Base-by-base conservation (phyloP, 495 filamentous ascomycete species). In the Aspergillus coremiiformis region DNA sequence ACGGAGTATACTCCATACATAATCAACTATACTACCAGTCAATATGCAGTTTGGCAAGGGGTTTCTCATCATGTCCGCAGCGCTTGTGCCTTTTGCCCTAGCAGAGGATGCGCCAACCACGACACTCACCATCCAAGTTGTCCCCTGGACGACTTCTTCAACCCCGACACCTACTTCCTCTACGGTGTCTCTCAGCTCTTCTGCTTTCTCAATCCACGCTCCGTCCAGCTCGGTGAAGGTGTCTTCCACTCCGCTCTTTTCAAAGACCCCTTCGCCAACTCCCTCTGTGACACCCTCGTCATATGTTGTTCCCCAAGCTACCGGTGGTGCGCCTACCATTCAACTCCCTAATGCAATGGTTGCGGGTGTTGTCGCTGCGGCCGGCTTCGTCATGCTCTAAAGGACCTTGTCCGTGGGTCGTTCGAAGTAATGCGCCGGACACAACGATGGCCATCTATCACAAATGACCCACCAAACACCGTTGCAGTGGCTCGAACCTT, bases 331-430 rank as follows among this genome's bases (percentile, higher is more conserved):
- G 21, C 53, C 71, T 23, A 57, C 64, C 4, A 55, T 60, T 48
- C 64, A 73, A 55, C 21, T 66, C 32, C 60, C 66, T 15, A 69
- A 67, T 39, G 57, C 59, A 5, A 52, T 72, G 37, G 57, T 66
- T 20, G 74, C 62, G 22, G 75, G 67, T 63, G 63, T 67, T 6
- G 50, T 73, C 47, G 74, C 69, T 39, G 63, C 70, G 47, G 76
- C 73, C 33, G 73, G 72, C 30, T 47, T 77, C 37, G 49, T 71
- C 43, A 53, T 77, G 62, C 63, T 75, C 24, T 79, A 71, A 67
- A 47, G 1, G 27, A n/a, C 0, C 21, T 55, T 14, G 32, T n/a
- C 23, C 4, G 23, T 23, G 35, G 22, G 6, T 10, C 12, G 21
- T 29, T 41, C 44, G 12, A 5, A 49, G 35, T n/a, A 20, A 39